Conservation (phyloP, 202 grass and related monocot species). For the Cymbopogon flexuosus region DNA sequence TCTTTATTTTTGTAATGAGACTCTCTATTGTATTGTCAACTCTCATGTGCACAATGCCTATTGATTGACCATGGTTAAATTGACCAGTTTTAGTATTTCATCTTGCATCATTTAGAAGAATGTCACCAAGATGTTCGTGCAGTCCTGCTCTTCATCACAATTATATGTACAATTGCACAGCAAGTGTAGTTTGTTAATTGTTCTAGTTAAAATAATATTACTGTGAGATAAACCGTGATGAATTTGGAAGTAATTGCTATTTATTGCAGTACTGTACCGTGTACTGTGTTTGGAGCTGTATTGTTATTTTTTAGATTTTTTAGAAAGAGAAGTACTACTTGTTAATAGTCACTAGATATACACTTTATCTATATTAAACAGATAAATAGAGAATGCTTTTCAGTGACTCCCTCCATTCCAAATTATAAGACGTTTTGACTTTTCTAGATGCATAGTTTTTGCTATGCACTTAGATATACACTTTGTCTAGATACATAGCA, state of each 20-base stretch:
- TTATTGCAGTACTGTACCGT: background rate
- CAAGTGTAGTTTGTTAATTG: background rate
- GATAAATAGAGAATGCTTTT: background rate
- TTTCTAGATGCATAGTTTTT: too few relatives aligned
- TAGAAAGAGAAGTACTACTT: background rate
- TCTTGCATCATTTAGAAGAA: background rate
- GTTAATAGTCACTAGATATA: background rate
- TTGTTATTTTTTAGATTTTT: background rate
- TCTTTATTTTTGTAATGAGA: background rate
- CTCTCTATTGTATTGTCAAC: background rate
- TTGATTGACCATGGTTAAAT: background rate
- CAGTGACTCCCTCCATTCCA: background rate
- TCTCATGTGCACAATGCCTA: background rate
- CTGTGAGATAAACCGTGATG: background rate
- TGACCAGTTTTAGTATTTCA: background rate
- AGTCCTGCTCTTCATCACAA: background rate
- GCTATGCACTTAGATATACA: too few relatives aligned
- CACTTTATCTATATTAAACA: background rate
- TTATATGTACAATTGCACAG: background rate
- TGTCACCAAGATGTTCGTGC: background rate
- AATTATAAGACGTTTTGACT: too few relatives aligned
- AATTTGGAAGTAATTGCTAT: background rate
- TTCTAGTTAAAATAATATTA: background rate
- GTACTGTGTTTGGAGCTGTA: background rate
- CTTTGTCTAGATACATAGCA: too few relatives aligned